phyloP scores from a whole-genome alignment of 2,329 filamentous ascomycete genomes.

The Colletotrichum simmondsii region DNA sequence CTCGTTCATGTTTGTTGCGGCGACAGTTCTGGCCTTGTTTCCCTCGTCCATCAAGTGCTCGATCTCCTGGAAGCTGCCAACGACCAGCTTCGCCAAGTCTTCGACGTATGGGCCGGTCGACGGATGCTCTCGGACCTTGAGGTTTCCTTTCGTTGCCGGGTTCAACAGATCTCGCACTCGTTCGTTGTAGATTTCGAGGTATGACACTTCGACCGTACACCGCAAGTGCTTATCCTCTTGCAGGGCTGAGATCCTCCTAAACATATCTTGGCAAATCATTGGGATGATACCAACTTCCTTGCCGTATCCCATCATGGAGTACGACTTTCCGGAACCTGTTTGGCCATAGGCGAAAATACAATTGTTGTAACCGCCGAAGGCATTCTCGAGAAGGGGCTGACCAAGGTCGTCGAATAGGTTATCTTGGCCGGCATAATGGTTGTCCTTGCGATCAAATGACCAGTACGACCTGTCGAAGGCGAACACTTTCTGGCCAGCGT shows the following conservation, averaged over 20 bases:
- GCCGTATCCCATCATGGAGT: conserved; percentile 99
- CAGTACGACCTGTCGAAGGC: conserved; percentile 98
- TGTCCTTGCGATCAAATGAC: conserved; percentile 88
- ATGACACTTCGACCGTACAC: conserved; percentile 97
- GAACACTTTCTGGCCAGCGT: conserved; percentile 82
- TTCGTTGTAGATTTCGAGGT: conserved; percentile 99
- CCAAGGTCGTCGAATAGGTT: conserved; percentile 90
- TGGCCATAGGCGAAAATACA: conserved; percentile 99
- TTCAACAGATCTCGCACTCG: conserved; percentile 95
- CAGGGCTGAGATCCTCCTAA: conserved; percentile 80
- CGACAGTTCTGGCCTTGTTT: conserved; percentile 97
- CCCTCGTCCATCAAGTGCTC: conserved; percentile 99
- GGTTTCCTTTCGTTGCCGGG: conserved; percentile 92
- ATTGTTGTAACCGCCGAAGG: conserved; percentile 98
- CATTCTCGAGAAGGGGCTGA: conserved; percentile 92
- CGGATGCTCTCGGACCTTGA: conserved; percentile 97
- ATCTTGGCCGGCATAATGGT: conserved; percentile 89
- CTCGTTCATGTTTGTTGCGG: conserved; percentile 99
- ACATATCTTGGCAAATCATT: conserved; percentile 98
- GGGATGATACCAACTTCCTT: conserved; percentile 96
- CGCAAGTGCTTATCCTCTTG: conserved; percentile 79
- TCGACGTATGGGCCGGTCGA: conserved; percentile 98
- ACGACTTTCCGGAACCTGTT: conserved; percentile 98
- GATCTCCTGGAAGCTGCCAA: conserved; percentile 93
- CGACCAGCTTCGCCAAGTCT: conserved; percentile 94